Percentiles rank a stretch among this genome's conserved stretches.
Conservation (phyloP, 2,329 filamentous ascomycete species). For the Fusarium subglutinans region DNA sequence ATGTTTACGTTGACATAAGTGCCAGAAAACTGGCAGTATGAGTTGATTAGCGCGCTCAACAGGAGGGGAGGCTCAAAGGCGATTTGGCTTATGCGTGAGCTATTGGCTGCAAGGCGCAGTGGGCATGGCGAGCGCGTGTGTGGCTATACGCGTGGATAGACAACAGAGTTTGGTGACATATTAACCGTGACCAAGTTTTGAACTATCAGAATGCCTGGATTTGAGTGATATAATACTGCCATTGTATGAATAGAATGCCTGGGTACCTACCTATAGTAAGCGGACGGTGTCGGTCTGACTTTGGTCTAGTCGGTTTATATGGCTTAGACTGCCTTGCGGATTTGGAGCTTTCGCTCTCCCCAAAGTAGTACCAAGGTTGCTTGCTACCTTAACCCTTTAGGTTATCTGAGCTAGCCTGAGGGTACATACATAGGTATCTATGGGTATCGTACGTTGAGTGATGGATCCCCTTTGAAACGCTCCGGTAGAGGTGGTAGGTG, state of each 20-base stretch:
- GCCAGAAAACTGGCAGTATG: not conserved
- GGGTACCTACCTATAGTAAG: slow-evolving; percentile 1
- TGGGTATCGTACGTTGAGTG: slow-evolving; percentile 26
- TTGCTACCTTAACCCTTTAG: not conserved
- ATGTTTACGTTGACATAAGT: slow-evolving; percentile 6
- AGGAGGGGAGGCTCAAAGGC: slow-evolving; percentile 10
- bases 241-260: not conserved
- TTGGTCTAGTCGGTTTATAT: not conserved
- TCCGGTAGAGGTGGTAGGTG: slow-evolving; percentile 22
- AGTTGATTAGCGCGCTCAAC: slow-evolving; percentile 24
- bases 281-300: slow-evolving; percentile 7
- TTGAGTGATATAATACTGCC: slow-evolving; percentile 13
- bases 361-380: not conserved
- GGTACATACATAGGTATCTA: not conserved
- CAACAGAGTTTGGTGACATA: slow-evolving; percentile 24
- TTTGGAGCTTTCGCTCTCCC: slow-evolving; percentile 9
- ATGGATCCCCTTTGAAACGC: slow-evolving; percentile 29
- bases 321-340: not conserved
- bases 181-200: slow-evolving; percentile 21
- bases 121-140: slow-evolving; percentile 11
- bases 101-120: not conserved
- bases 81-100: not conserved
- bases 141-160: slow-evolving; percentile 28
- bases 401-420: not conserved
- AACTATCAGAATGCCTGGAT: slow-evolving; percentile 14